These are phyloP conservation scores for Parmelia sp. DNA, from an alignment of 495 filamentous ascomycete genomes.

Conservation along the genomic window DNA sequence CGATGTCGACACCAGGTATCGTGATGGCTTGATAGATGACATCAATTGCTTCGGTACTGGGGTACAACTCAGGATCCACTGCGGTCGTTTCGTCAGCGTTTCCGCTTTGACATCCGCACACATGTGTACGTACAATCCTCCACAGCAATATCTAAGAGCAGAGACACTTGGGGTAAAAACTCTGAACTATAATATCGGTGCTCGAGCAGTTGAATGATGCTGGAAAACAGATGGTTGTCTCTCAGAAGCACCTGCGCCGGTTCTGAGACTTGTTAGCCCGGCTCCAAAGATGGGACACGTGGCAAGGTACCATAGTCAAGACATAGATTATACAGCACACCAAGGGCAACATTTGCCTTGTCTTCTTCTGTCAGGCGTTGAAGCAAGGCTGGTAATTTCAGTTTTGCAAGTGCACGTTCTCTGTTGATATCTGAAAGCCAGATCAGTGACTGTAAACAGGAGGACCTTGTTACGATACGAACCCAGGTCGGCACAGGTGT, in stretches of 20 bases:
- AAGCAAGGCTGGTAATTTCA: conserved; percentile 52
- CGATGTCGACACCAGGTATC: not conserved
- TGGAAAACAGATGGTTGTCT: conserved; percentile 46
- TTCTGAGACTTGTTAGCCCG: conserved; percentile 32
- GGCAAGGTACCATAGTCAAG: conserved; percentile 59
- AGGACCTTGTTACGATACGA: conserved; percentile 24
- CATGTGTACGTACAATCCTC: not conserved
- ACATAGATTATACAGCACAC: conserved; percentile 68
- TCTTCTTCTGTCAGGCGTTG: conserved; percentile 44
- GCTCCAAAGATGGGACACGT: not conserved
- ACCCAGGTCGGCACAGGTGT: conserved; percentile 78
- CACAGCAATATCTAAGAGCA: conserved; percentile 26
- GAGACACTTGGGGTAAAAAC: conserved; percentile 31
- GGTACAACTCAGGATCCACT: conserved; percentile 8
- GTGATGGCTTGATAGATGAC: conserved; percentile 6
- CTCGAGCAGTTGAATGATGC: conserved; percentile 37
- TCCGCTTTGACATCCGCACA: not conserved
- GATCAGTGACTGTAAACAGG: conserved; percentile 11
- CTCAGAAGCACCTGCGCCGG: conserved; percentile 57
- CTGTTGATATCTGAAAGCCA: conserved; percentile 60
- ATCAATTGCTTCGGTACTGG: not conserved
- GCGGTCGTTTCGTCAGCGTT: not conserved
- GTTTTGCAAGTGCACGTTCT: conserved; percentile 54
- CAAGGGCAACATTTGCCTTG: conserved; percentile 51
- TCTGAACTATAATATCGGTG: conserved; percentile 31